Evolutionary conservation across 2,329 filamentous ascomycete genomes (phyloP).

Genomic region (Teratosphaeria viscida): DNA sequence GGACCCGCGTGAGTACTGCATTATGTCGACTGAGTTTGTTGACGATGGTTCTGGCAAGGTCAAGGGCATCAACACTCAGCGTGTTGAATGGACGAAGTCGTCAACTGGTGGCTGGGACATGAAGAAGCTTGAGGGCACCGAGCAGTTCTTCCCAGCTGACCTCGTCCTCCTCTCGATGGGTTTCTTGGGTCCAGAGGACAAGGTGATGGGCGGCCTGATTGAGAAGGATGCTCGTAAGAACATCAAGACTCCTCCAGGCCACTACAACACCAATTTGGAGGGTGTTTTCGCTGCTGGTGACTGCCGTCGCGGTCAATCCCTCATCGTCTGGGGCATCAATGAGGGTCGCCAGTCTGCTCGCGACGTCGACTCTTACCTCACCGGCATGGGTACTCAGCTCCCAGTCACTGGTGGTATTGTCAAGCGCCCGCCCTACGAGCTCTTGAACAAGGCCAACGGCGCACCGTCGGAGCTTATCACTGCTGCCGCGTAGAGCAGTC

Average conservation of each 20-base stretch:
- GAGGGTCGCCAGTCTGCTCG: conserved; percentile 88
- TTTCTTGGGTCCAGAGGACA: conserved; percentile 87
- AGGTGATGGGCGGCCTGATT: conserved; percentile 74
- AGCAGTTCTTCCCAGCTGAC: conserved; percentile 94
- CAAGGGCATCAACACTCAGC: conserved; percentile 90
- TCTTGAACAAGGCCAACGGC: conserved; percentile 39
- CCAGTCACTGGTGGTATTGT: conserved; percentile 90
- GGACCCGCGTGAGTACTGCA: conserved; percentile 92
- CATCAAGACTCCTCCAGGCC: conserved; percentile 80
- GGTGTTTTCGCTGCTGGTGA: conserved; percentile 92
- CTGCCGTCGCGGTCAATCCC: conserved; percentile 84
- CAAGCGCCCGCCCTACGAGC: conserved; percentile 67
- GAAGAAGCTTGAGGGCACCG: conserved; percentile 89
- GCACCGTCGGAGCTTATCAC: conserved; percentile 28
- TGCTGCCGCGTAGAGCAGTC: conserved; percentile 13
- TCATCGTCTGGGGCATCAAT: conserved; percentile 98
- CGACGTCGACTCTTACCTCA: conserved; percentile 82
- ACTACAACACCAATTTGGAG: conserved; percentile 78
- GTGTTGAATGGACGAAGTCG: conserved; percentile 92
- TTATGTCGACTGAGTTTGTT: conserved; percentile 96
- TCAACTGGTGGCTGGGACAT: conserved; percentile 91
- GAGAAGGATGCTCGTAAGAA: conserved; percentile 92
- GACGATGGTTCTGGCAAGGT: conserved; percentile 79
- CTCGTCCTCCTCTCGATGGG: conserved; percentile 93
- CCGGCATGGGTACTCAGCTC: conserved; percentile 61